Conservation (phyloP, 2,329 filamentous ascomycete species). For the Pseudocercospora vitis region DNA sequence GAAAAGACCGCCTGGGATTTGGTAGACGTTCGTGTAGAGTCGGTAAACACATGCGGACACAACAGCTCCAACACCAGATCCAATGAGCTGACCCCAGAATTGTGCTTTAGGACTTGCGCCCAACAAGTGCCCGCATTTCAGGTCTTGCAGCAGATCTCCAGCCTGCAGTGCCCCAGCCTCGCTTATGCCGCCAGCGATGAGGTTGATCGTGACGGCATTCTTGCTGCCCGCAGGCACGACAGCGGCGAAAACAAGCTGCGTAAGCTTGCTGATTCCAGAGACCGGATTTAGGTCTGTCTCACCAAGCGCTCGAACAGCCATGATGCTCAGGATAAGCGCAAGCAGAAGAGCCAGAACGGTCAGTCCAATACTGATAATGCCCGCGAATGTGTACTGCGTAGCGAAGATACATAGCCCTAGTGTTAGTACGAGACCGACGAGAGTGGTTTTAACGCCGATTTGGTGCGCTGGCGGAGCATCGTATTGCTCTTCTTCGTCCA, state of each 20-base stretch:
- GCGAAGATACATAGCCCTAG: constrained; percentile 76
- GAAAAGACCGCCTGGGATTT: constrained; percentile 84
- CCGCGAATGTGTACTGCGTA: constrained; percentile 79
- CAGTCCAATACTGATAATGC: constrained; percentile 76
- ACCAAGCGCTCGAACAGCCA: constrained; percentile 65
- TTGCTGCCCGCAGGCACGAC: constrained; percentile 78
- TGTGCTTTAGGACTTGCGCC: constrained; percentile 91
- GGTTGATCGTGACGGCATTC: constrained; percentile 89
- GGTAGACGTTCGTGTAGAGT: constrained; percentile 86
- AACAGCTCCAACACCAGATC: constrained; percentile 80
- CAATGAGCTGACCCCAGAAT: constrained; percentile 95
- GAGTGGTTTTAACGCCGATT: constrained; percentile 69
- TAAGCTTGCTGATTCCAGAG: constrained; percentile 93
- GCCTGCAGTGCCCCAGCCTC: constrained; percentile 88
- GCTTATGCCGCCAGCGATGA: constrained; percentile 86
- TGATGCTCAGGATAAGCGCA: constrained; percentile 65
- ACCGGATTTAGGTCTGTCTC: constrained; percentile 96
- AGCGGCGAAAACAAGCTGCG: constrained; percentile 90
- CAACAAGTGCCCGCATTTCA: constrained; percentile 92
- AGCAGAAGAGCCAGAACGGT: constrained; percentile 81
- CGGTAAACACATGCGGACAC: constrained; percentile 84
- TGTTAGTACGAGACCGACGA: constrained; percentile 73
- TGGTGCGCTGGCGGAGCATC: constrained; percentile 85
- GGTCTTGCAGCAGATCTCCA: constrained; percentile 93
- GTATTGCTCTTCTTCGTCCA: constrained; percentile 50